phyloP scores from a whole-genome alignment of 2,329 filamentous ascomycete genomes.

The Hypoxylon sp. region DNA sequence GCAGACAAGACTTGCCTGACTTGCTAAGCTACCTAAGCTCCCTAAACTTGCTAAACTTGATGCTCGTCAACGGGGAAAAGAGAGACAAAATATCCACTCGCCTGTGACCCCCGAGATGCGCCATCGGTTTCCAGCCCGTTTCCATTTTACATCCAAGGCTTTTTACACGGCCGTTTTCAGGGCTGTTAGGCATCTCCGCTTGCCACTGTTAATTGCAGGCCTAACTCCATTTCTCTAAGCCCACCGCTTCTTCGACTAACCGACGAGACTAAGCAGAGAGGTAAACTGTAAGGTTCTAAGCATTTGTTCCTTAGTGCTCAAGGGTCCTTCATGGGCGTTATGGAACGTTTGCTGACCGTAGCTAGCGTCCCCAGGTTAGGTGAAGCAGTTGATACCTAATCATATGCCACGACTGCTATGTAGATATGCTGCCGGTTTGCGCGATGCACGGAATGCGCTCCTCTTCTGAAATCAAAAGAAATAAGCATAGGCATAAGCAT shows the following conservation, averaged over 20 bases:
- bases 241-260: conserved; percentile 15
- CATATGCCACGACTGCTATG: not conserved
- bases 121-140: conserved; percentile 22
- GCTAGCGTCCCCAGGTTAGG: not conserved
- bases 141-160: conserved; percentile 25
- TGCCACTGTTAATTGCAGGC: conserved; percentile 14
- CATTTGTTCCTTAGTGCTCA: conserved; percentile 10
- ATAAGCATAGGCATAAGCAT: no score
- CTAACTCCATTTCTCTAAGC: conserved; percentile 11
- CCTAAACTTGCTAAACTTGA: no score
- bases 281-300: not conserved
- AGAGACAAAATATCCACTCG: conserved; percentile 34
- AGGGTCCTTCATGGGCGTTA: not conserved
- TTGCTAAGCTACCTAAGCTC: no score
- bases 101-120: conserved; percentile 28
- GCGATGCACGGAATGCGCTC: conserved; percentile 15
- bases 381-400: not conserved
- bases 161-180: no score
- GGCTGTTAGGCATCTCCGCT: conserved; percentile 23
- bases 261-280: not conserved
- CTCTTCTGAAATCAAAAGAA: conserved; percentile 1
- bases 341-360: not conserved
- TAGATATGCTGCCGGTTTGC: conserved; percentile 6
- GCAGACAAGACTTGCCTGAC: no score
- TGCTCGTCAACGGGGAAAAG: no score